Evolutionary conservation across 2,329 filamentous ascomycete species (phyloP).

Genomic region (Talaromyces sp.): DNA sequence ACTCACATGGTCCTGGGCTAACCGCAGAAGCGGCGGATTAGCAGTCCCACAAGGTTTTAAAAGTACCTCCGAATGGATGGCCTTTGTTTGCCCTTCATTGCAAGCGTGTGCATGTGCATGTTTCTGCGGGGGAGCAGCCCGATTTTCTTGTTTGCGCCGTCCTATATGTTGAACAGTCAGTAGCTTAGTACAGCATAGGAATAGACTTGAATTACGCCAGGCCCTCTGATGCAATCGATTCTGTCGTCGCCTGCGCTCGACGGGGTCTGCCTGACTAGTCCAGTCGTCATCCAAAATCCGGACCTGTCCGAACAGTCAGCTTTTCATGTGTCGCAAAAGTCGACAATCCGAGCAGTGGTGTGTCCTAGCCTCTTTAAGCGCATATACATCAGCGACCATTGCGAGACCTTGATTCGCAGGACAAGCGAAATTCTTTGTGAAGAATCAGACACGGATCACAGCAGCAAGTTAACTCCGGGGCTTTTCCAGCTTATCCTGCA

Average conservation of each 20-base stretch:
- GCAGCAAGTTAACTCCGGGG: too few species aligned
- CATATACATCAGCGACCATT: neutral
- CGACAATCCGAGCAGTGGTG: too few species aligned
- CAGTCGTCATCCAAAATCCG: conserved; percentile 12
- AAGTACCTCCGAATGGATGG: neutral
- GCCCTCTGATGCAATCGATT: conserved; percentile 18
- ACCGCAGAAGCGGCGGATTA: neutral
- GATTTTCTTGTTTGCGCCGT: neutral
- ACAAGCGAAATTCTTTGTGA: neutral
- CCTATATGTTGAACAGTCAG: neutral
- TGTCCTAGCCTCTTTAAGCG: neutral
- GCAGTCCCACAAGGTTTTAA: neutral
- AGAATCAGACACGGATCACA: neutral
- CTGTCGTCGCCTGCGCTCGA: conserved; percentile 14
- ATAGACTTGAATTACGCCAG: conserved; percentile 11
- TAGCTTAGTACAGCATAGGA: neutral
- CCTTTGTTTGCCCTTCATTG: neutral
- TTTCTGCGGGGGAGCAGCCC: neutral
- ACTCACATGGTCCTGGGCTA: conserved; percentile 4
- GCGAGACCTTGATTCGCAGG: neutral
- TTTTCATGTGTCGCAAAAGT: neutral
- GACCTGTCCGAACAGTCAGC: neutral
- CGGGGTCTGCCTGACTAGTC: conserved; percentile 13
- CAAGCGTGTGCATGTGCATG: neutral
- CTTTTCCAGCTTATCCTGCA: neutral